A percentile compares a stretch with the other conserved stretches of the same genome.
Evolutionary conservation across 805 yeast species (phyloP).

Genomic region (Metschnikowia lachancei): DNA sequence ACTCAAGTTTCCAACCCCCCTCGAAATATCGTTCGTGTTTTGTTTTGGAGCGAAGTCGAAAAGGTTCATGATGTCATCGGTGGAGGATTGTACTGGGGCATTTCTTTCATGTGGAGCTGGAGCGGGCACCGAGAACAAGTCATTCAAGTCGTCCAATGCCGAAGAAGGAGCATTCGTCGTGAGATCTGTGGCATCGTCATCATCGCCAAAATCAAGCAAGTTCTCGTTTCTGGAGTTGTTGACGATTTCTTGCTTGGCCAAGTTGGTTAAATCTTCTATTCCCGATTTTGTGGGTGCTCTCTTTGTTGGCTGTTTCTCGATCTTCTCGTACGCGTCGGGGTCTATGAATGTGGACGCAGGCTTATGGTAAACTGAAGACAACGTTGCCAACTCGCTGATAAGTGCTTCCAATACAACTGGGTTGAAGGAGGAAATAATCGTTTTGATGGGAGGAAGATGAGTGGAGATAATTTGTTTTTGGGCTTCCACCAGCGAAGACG

Average conservation of each 20-base stretch:
- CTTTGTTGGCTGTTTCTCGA: slow-evolving; percentile 18
- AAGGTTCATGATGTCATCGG: slow-evolving; percentile 48
- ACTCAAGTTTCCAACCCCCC: slow-evolving; percentile 16
- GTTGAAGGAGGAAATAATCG: slow-evolving; percentile 70
- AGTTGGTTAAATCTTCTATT: slow-evolving; percentile 71
- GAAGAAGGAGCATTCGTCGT: slow-evolving; percentile 22
- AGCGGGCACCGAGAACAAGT: slow-evolving; percentile 53
- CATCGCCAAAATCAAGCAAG: slow-evolving; percentile 81
- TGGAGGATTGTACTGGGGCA: slow-evolving; percentile 19
- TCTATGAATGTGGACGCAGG: slow-evolving; percentile 67
- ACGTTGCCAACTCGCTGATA: slow-evolving; percentile 71
- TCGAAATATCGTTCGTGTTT: slow-evolving; percentile 4
- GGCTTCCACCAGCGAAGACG: slow-evolving; percentile 40
- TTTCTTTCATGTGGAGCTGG: slow-evolving; percentile 16
- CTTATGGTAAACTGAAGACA: slow-evolving; percentile 86
- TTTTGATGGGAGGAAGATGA: slow-evolving; percentile 66
- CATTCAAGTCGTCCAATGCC: slow-evolving; percentile 72
- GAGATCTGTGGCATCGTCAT: slow-evolving; percentile 28
- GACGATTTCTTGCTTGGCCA: slow-evolving; percentile 75
- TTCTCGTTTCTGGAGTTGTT: slow-evolving; percentile 69
- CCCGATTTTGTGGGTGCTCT: slow-evolving; percentile 28
- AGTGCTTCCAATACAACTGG: slow-evolving; percentile 66
- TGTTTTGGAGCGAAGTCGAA: slow-evolving; percentile 28
- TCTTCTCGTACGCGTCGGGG: slow-evolving; percentile 25
- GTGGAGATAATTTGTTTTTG: slow-evolving; percentile 56